phyloP scores from a whole-genome alignment of 768 basidiomycete genomes.

The Tulasnella sp. region DNA sequence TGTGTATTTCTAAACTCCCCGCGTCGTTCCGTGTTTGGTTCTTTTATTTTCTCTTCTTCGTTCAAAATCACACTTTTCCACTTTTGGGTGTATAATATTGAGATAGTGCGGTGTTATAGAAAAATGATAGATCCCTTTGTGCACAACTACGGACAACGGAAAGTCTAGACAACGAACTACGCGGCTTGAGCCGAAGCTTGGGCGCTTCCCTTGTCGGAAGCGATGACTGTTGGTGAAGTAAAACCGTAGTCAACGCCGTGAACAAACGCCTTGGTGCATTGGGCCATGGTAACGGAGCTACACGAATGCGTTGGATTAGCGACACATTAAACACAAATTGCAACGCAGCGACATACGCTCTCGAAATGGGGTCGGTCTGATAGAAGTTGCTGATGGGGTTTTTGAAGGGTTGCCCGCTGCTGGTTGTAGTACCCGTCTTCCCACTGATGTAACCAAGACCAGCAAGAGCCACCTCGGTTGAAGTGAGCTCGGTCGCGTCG shows the following conservation, averaged over 20 bases:
- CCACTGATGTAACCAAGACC: slow-evolving; percentile 57
- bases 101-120: slow-evolving; percentile 2
- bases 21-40: neutral
- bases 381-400: slow-evolving; percentile 91
- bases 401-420: slow-evolving; percentile 52
- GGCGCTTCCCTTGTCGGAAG: neutral
- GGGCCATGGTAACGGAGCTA: slow-evolving; percentile 93
- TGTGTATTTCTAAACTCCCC: neutral
- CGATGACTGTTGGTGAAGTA: slow-evolving; percentile 31
- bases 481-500: slow-evolving; percentile 70
- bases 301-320: slow-evolving; percentile 10
- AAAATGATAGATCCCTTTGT: neutral
- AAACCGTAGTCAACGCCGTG: slow-evolving; percentile 61
- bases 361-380: slow-evolving; percentile 88
- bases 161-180: neutral
- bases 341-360: slow-evolving; percentile 56
- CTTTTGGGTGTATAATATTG: neutral
- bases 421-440: slow-evolving; percentile 47
- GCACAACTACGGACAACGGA: neutral
- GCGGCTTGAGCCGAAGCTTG: slow-evolving; percentile 1
- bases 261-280: slow-evolving; percentile 81
- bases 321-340: neutral
- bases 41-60: neutral
- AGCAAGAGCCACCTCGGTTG: slow-evolving; percentile 56
- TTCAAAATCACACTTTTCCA: neutral